Percentiles rank a stretch among this genome's conserved stretches.
These are phyloP conservation scores for Pseudofabraea citricarpa DNA, from an alignment of 2,329 filamentous ascomycete species.

Conservation along the genomic window DNA sequence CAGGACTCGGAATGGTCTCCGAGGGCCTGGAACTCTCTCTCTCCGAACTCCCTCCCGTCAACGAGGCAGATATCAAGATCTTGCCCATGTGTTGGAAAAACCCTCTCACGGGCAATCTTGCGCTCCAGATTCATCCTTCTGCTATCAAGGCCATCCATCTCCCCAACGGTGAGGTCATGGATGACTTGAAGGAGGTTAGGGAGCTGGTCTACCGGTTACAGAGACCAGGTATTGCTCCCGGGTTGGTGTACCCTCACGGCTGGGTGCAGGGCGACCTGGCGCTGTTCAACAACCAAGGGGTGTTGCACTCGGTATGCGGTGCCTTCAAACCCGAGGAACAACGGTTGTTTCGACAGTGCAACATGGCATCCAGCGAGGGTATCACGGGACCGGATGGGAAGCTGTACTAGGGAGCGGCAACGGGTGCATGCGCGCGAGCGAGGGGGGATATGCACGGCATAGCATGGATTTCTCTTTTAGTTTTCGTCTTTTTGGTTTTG, in stretches of 20 bases:
- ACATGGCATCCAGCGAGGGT: constrained; percentile 60
- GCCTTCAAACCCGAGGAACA: constrained; percentile 71
- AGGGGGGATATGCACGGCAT: no score
- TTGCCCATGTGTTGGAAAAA: constrained; percentile 77
- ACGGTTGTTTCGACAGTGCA: constrained; percentile 72
- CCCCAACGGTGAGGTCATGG: constrained; percentile 61
- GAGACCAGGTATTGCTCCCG: constrained; percentile 65
- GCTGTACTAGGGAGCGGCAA: constrained; percentile 25
- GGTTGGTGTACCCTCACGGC: constrained; percentile 67
- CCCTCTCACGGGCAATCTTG: constrained; percentile 62
- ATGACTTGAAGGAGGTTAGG: constrained; percentile 60
- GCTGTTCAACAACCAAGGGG: constrained; percentile 72
- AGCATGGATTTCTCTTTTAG: not conserved
- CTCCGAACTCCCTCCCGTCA: constrained; percentile 58
- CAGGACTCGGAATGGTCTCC: constrained; percentile 67
- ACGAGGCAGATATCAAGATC: constrained; percentile 62
- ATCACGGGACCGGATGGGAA: constrained; percentile 28
- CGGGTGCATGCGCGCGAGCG: no score
- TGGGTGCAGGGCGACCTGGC: constrained; percentile 75
- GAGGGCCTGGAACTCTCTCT: constrained; percentile 58
- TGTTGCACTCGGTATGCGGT: constrained; percentile 71
- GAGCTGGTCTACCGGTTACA: constrained; percentile 69
- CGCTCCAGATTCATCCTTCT: constrained; percentile 70
- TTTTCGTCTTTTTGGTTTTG: constrained; percentile 3
- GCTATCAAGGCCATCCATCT: constrained; percentile 66